Evolutionary conservation across 75 land plant species (phyloP).

Genomic region (Pseudotsuga menziesii): DNA sequence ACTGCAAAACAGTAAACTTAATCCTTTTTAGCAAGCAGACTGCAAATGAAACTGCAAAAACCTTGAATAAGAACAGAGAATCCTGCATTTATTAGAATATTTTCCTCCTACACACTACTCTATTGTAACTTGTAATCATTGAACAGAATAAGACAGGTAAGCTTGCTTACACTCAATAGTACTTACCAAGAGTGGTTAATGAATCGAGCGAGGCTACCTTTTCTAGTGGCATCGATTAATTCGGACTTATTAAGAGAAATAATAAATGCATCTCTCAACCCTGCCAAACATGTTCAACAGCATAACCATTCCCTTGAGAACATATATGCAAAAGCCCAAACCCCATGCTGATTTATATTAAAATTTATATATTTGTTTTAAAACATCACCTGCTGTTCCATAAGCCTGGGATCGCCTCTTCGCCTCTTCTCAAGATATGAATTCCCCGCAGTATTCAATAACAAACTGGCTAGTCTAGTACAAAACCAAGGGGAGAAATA

Average conservation of each 20-base stretch:
- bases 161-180: not conserved
- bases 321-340: not conserved
- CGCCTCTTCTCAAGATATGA: constrained; percentile 72
- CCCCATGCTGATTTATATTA: too few species aligned
- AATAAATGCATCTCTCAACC: constrained; percentile 71
- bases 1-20: not conserved
- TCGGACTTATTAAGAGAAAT: constrained; percentile 66
- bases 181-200: constrained; percentile 92
- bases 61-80: not conserved
- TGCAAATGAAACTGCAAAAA: not conserved
- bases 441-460: constrained; percentile 92
- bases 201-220: constrained; percentile 86
- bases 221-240: constrained; percentile 78
- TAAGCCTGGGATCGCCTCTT: constrained; percentile 51
- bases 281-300: constrained; percentile 28
- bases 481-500: not conserved
- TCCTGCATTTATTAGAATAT: not conserved
- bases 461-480: constrained; percentile 69
- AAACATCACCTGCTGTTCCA: constrained; percentile 58
- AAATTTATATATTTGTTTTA: not conserved
- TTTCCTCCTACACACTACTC: not conserved
- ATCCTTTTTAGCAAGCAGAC: not conserved
- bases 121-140: not conserved
- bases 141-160: not conserved
- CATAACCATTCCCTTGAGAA: constrained; percentile 5